Evolutionary conservation across 2,329 filamentous ascomycete genomes (phyloP).

Genomic region (Fusarium pseudonygamai): DNA sequence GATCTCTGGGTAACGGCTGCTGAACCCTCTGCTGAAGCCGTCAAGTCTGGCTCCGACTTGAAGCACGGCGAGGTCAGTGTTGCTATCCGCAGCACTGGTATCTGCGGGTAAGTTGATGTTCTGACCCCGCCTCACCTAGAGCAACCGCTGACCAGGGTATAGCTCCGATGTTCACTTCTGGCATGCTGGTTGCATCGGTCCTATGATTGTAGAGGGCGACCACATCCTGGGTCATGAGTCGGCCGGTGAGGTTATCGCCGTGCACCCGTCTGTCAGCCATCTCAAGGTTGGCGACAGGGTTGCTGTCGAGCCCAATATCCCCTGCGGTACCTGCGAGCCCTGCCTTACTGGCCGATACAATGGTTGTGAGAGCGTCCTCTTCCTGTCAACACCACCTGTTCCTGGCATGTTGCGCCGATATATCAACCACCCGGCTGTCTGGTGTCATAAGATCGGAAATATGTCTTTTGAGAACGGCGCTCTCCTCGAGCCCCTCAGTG

Average conservation of each 20-base stretch:
- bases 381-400: conserved; percentile 91
- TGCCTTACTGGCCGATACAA: conserved; percentile 95
- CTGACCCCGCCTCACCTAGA: conserved; percentile 8
- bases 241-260: conserved; percentile 82
- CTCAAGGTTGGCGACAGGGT: conserved; percentile 90
- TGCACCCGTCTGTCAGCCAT: conserved; percentile 79
- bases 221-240: conserved; percentile 97
- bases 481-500: conserved; percentile 88
- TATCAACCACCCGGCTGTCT: conserved; percentile 91
- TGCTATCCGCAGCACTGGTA: conserved; percentile 92
- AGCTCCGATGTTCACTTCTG: conserved; percentile 97
- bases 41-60: conserved; percentile 73
- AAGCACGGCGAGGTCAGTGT: conserved; percentile 87
- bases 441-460: conserved; percentile 95
- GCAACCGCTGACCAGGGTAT: conserved; percentile 20
- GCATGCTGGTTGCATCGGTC: conserved; percentile 93
- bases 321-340: conserved; percentile 89
- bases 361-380: conserved; percentile 85
- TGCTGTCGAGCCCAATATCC: conserved; percentile 92
- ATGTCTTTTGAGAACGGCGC: conserved; percentile 94
- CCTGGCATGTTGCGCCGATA: conserved; percentile 89
- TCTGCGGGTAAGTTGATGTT: conserved; percentile 76
- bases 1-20: conserved; percentile 89
- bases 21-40: conserved; percentile 77
- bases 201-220: conserved; percentile 89